Evolutionary conservation across 306 rosid genomes (phyloP).

Genomic region (cucumber (Cucumis sativus)): DNA sequence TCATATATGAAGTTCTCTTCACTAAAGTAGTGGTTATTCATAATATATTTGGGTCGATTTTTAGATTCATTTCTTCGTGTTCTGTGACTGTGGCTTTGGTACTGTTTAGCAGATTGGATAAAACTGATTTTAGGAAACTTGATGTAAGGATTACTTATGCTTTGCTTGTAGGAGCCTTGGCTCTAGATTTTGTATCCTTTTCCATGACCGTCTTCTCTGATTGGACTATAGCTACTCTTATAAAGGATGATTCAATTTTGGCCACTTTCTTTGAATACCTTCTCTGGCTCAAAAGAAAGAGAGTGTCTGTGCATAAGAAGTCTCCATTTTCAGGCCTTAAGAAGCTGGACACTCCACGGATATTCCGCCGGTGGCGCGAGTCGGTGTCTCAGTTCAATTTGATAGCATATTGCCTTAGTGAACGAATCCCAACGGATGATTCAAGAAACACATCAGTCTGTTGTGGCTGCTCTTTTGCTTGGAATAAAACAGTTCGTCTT

Average conservation of each 20-base stretch:
- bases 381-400: conserved; percentile 18
- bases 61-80: conserved; percentile 10
- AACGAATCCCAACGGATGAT: neutral
- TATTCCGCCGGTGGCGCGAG: conserved; percentile 33
- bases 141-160: conserved; percentile 24
- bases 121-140: conserved; percentile 1
- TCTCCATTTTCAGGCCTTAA: neutral
- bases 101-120: conserved; percentile 9
- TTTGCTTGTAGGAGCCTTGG: conserved; percentile 33
- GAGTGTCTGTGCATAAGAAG: neutral
- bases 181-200: conserved; percentile 18
- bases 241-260: neutral
- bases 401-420: conserved; percentile 15
- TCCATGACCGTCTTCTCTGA: conserved; percentile 26
- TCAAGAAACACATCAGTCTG: neutral
- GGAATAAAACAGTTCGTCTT: neutral
- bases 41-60: neutral
- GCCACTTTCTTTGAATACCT: neutral
- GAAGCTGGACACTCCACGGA: neutral
- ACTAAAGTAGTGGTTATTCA: conserved; percentile 24
- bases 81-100: conserved; percentile 11
- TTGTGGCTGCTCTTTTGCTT: neutral
- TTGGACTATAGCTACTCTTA: conserved; percentile 9
- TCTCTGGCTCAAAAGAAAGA: conserved; percentile 6
- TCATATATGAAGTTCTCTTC: conserved; percentile 30